Percentiles rank a stretch among this genome's conserved stretches.
Conservation (phyloP, 2,329 filamentous ascomycete species). For the Monosporascus cannonballus region DNA sequence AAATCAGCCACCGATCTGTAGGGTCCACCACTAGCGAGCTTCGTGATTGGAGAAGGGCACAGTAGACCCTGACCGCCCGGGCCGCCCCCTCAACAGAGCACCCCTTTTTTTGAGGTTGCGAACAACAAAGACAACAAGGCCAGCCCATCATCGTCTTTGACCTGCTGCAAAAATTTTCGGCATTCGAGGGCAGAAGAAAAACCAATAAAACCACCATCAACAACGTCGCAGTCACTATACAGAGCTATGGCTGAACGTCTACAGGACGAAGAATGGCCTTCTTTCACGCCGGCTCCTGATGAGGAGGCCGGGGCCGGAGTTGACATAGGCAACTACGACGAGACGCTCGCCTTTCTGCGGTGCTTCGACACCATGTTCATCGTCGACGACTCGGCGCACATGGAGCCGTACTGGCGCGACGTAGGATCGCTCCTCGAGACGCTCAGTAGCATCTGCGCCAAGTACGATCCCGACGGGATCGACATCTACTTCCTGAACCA, state of each 20-base stretch:
- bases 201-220: background rate
- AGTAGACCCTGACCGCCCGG: too few species aligned
- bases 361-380: constrained; percentile 68
- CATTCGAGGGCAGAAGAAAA: background rate
- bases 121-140: too few species aligned
- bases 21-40: too few species aligned
- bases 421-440: constrained; percentile 53
- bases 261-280: background rate
- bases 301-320: background rate
- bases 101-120: too few species aligned
- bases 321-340: background rate
- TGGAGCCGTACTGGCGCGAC: constrained; percentile 60
- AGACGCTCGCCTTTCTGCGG: constrained; percentile 44
- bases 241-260: background rate
- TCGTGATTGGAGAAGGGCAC: too few species aligned
- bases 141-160: too few species aligned
- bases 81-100: too few species aligned
- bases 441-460: constrained; percentile 63
- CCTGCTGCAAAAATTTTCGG: too few species aligned
- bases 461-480: constrained; percentile 61
- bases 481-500: constrained; percentile 55
- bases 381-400: constrained; percentile 67
- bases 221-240: background rate
- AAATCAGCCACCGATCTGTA: too few species aligned
- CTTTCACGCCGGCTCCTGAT: background rate